Percentiles rank a stretch among this genome's conserved stretches.
Conservation (phyloP, 106 monocot species). For the Allium sativum region DNA sequence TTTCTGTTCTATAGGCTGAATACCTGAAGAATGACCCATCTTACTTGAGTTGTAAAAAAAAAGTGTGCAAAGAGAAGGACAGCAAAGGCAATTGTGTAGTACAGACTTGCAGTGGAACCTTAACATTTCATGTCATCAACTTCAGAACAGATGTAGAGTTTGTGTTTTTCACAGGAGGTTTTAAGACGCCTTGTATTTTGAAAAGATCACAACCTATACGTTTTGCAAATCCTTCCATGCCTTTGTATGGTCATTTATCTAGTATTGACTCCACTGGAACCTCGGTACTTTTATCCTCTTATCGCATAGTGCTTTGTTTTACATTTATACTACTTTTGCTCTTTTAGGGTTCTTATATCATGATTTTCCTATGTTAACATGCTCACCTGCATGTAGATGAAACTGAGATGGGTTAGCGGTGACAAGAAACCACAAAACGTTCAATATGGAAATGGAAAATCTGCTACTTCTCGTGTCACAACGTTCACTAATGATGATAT, state of each 20-base stretch:
- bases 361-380: not conserved
- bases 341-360: not conserved
- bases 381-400: no score
- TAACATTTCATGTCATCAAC: slow-evolving; percentile 57
- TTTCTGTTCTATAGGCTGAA: slow-evolving; percentile 39
- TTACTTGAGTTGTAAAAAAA: slow-evolving; percentile 38
- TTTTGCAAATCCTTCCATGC: slow-evolving; percentile 49
- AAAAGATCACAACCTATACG: slow-evolving; percentile 30
- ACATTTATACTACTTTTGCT: not conserved
- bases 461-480: slow-evolving; percentile 25
- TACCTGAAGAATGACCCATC: slow-evolving; percentile 44
- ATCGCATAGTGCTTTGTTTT: no score
- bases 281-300: slow-evolving; percentile 15
- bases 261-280: slow-evolving; percentile 53
- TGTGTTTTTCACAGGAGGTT: slow-evolving; percentile 58
- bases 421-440: slow-evolving; percentile 40
- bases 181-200: slow-evolving; percentile 41
- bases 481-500: slow-evolving; percentile 48
- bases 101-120: slow-evolving; percentile 35
- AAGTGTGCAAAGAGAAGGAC: slow-evolving; percentile 18
- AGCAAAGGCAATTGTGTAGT: slow-evolving; percentile 17
- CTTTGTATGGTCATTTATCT: slow-evolving; percentile 57
- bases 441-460: slow-evolving; percentile 31
- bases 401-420: slow-evolving; percentile 66
- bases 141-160: slow-evolving; percentile 65